phyloP scores from a whole-genome alignment of 805 yeast genomes.

The Pichia sporocuriosa region DNA sequence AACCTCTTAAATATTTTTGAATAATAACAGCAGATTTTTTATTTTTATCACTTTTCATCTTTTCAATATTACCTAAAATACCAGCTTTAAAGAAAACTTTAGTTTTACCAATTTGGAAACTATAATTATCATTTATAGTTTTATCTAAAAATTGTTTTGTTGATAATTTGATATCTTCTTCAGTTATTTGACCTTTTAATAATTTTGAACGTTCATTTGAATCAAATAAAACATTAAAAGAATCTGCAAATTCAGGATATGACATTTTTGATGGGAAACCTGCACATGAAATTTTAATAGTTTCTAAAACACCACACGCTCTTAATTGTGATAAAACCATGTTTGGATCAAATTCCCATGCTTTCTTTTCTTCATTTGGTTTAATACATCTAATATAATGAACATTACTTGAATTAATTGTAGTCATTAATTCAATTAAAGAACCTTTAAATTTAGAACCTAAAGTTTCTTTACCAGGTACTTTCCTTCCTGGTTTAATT shows the following conservation, averaged over 20 bases:
- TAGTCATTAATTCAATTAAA: constrained; percentile 83
- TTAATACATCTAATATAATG: constrained; percentile 97
- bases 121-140: constrained; percentile 57
- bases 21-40: constrained; percentile 72
- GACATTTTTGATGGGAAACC: constrained; percentile 98
- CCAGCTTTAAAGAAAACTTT: constrained; percentile 96
- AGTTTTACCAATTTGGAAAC: constrained; percentile 86
- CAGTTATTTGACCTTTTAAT: constrained; percentile 46
- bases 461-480: constrained; percentile 76
- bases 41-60: constrained; percentile 72
- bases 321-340: constrained; percentile 94
- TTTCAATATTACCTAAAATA: constrained; percentile 86
- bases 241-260: constrained; percentile 83
- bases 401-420: constrained; percentile 90
- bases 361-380: constrained; percentile 88
- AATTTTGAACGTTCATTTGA: constrained; percentile 64
- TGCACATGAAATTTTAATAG: constrained; percentile 93
- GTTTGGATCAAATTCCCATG: constrained; percentile 92
- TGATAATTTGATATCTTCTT: constrained; percentile 51
- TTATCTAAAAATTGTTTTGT: constrained; percentile 62
- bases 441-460: constrained; percentile 93
- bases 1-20: constrained; percentile 73
- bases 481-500: constrained; percentile 29
- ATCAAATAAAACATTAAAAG: constrained; percentile 77
- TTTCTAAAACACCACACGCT: constrained; percentile 98